Conservation (phyloP, 495 filamentous ascomycete species). For the Terfezia claveryi region DNA sequence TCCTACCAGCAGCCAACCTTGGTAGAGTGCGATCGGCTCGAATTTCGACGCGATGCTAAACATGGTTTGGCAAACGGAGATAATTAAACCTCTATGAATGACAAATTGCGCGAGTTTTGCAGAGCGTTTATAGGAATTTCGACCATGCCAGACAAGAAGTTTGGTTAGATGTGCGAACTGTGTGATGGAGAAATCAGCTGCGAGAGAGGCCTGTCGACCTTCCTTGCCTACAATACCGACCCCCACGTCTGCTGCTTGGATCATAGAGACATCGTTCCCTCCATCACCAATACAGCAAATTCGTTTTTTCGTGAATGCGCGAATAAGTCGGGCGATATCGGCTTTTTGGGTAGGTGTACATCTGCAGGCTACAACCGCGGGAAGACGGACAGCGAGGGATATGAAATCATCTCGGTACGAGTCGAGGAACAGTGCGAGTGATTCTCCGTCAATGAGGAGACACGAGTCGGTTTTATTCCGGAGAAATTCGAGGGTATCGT, state of each 20-base stretch:
- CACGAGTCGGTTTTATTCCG: conserved; percentile 70
- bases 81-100: conserved; percentile 90
- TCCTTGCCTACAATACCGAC: conserved; percentile 98
- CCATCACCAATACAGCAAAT: conserved; percentile 94
- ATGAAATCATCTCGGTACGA: conserved; percentile 73
- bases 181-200: conserved; percentile 86
- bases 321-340: conserved; percentile 76
- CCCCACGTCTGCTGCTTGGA: conserved; percentile 91
- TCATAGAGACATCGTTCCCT: conserved; percentile 98
- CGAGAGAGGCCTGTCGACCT: conserved; percentile 79
- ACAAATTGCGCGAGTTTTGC: conserved; percentile 96
- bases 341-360: conserved; percentile 97
- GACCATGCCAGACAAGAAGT: conserved; percentile 90
- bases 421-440: conserved; percentile 56
- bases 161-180: conserved; percentile 95
- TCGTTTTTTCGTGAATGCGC: conserved; percentile 73
- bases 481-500: conserved; percentile 69
- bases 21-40: conserved; percentile 83
- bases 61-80: conserved; percentile 88
- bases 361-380: conserved; percentile 85
- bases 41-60: conserved; percentile 82
- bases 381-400: conserved; percentile 62
- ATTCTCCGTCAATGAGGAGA: conserved; percentile 88
- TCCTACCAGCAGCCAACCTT: conserved; percentile 82
- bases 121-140: conserved; percentile 86